Evolutionary conservation across 2,329 filamentous ascomycete species (phyloP), one percentile per base, ranked within the genome.

Genomic region (Aspergillus sp.): DNA sequence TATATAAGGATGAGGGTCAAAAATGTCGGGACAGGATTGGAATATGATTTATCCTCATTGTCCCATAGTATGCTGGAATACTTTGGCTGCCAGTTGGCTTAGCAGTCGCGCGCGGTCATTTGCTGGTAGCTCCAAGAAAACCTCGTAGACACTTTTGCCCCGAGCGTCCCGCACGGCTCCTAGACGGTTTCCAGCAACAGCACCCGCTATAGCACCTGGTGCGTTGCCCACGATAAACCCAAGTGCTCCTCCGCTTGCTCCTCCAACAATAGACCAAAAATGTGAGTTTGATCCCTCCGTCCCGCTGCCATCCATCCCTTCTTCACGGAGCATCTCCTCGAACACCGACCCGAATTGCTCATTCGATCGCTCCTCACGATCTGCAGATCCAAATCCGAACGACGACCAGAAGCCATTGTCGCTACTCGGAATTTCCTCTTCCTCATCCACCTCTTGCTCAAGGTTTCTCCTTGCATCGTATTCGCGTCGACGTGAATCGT

Each of bases 211-310:
- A 68, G 93, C 83, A 0, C 95, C 95, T 0, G 93, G 90, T 49
- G 97, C 86, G 72, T 98, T 98, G 27, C 89, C 95, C 24, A 98
- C 84, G 65, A 99, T 99, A 74, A 98, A 98, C 0, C 95, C 95
- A 73, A 99, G 83, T 3, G 91, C 90, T 12, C 89, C 93, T 33
- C 95, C 95, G 70, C 91, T 95, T 41, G 93, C 75, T 1, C 91
- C 92, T 3, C 95, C 95, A 1, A 97, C 72, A 62, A 97, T 75
- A 56, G 87, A 83, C 93, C 95, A 99, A 75, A 99, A 96, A 66
- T 87, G 87, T 61, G 85, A 82, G 2, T 86, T 93, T 1, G 83
- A 84, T 12, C 69, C 64, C 7, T 59, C 67, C 53, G 63, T 61
- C 13, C 58, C 82, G 47, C 75, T 70, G 48, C 82, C 83, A 17